Percentiles rank a stretch among this genome's conserved stretches.
phyloP scores from a whole-genome alignment of 1,284 basidiomycete species.

The Blastosporella zonata region DNA sequence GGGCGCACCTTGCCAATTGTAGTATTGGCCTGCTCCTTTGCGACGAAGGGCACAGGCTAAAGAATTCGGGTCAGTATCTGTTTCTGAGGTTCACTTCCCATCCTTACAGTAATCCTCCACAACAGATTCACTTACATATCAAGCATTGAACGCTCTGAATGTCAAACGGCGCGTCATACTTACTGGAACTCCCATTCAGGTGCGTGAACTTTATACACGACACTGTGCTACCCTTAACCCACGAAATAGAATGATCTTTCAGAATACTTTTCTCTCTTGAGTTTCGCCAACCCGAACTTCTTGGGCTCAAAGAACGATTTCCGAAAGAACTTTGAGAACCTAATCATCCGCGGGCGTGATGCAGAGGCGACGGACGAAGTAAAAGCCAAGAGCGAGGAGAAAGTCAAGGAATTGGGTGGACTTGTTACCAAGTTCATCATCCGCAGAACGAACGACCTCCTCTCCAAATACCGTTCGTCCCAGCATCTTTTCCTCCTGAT shows the following conservation, averaged over 20 bases:
- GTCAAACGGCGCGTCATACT: constrained; percentile 95
- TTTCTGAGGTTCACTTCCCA: background rate
- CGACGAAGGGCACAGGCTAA: constrained; percentile 96
- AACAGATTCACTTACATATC: constrained; percentile 85
- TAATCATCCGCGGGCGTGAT: constrained; percentile 92
- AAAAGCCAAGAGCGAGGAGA: constrained; percentile 84
- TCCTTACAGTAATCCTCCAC: constrained; percentile 1
- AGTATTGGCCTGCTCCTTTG: constrained; percentile 90
- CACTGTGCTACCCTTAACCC: background rate
- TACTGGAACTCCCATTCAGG: constrained; percentile 95
- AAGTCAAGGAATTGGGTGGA: constrained; percentile 89
- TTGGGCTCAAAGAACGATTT: constrained; percentile 92
- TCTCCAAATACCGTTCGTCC: constrained; percentile 91
- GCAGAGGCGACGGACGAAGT: constrained; percentile 84
- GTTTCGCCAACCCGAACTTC: constrained; percentile 96
- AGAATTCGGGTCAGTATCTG: constrained; percentile 81
- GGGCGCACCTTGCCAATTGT: constrained; percentile 72
- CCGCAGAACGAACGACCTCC: constrained; percentile 91
- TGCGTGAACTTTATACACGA: constrained; percentile 20
- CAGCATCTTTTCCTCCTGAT: constrained; percentile 1
- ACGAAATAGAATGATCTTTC: constrained; percentile 85
- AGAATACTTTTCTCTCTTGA: constrained; percentile 95
- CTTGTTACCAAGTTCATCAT: constrained; percentile 98
- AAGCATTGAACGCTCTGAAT: constrained; percentile 80
- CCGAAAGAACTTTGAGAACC: constrained; percentile 94